Base-by-base conservation (phyloP, 805 yeast species). In the Myxozyma kluyveri region DNA sequence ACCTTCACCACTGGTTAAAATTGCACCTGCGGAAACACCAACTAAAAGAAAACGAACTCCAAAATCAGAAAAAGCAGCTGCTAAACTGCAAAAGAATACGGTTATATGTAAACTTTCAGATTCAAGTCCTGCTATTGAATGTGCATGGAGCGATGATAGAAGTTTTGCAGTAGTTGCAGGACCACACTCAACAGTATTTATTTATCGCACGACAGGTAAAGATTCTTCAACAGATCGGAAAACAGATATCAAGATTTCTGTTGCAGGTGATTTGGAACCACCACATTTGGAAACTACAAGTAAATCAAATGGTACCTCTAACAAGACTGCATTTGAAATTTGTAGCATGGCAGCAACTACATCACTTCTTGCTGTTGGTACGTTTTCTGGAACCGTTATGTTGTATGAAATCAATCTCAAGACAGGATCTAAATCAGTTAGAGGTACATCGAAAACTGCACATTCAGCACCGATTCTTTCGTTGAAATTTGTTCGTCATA, bases 401-500 rank as follows among this genome's bases (percentile, higher is more conserved):
- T 10, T 54, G 14, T 47, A 18, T 24, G 4, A 27, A 46, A 5
- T 31, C 46, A 19, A 35, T n/a, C n/a, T n/a, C n/a, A n/a, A n/a
- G n/a, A n/a, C n/a, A n/a, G n/a, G n/a, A n/a, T n/a, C n/a, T n/a
- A n/a, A n/a, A n/a, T n/a, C n/a, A n/a, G n/a, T n/a, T n/a, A n/a
- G n/a, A n/a, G n/a, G n/a, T n/a, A n/a, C n/a, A n/a, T n/a, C n/a
- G n/a, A n/a, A 36, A 4, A 46, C 42, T 12, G 21, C 41, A 4
- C 48, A 50, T 26, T 26, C 39, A 12, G 52, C 58, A 31, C 58
- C 58, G 5, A 44, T 54, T 19, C 12, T 54, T 19, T 36, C 55
- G 5, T 9, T 31, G 24, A 48, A 42, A 18, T 58, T 57, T 47
- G 54, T 56, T 3, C 56, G 61, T 4, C 27, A 56, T n/a, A 61